These are phyloP conservation scores for Macrolepiota dolichaula DNA, from an alignment of 768 basidiomycete genomes.

Conservation along the genomic window DNA sequence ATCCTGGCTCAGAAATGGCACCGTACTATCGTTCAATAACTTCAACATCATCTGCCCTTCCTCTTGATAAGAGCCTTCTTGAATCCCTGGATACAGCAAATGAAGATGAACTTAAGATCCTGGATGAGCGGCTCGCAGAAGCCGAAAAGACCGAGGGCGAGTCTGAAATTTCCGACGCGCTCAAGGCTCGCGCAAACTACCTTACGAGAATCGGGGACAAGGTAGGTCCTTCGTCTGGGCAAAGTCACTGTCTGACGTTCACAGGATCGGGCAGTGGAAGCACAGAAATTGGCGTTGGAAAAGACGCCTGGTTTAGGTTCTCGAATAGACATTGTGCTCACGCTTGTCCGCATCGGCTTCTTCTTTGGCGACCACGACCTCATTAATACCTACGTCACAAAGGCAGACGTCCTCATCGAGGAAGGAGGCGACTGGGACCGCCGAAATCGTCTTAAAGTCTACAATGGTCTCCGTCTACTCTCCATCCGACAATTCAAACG, in stretches of 20 bases:
- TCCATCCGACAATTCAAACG: constrained; percentile 91
- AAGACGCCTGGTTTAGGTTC: constrained; percentile 93
- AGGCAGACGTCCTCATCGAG: constrained; percentile 89
- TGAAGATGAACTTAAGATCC: constrained; percentile 60
- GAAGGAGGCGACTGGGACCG: constrained; percentile 98
- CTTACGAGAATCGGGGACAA: constrained; percentile 87
- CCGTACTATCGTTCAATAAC: constrained; percentile 72
- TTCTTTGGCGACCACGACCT: constrained; percentile 82
- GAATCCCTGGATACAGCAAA: constrained; percentile 67
- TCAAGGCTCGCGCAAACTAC: constrained; percentile 82
- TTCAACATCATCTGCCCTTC: constrained; percentile 41
- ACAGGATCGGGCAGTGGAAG: constrained; percentile 78
- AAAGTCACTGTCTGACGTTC: neutral
- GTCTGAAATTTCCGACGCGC: constrained; percentile 85
- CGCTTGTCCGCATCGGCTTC: constrained; percentile 84
- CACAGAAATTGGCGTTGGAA: constrained; percentile 80
- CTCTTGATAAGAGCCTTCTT: constrained; percentile 51
- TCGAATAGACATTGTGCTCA: constrained; percentile 88
- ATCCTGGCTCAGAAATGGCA: constrained; percentile 68
- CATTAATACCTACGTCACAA: constrained; percentile 66
- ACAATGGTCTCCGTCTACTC: constrained; percentile 80
- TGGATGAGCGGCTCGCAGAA: constrained; percentile 79
- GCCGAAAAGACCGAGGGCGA: constrained; percentile 92
- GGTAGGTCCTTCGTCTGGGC: constrained; percentile 33
- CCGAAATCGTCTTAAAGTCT: constrained; percentile 94